Conservation (phyloP, 345 rosid species). For the Dipteronia dyeriana region DNA sequence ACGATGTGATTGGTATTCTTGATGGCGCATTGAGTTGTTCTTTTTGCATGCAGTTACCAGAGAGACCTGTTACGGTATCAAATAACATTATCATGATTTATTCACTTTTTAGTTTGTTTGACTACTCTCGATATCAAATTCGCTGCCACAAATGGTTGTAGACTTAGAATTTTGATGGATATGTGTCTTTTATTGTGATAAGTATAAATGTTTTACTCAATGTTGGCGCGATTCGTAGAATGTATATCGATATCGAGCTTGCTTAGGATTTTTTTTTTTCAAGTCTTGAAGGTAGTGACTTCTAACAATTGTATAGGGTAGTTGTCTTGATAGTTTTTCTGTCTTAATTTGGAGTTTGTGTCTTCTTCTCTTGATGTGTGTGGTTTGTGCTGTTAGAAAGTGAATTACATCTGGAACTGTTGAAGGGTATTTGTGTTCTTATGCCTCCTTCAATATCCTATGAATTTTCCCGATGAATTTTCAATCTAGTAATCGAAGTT, state of each 20-base stretch:
- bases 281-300: no score
- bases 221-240: neutral
- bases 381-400: neutral
- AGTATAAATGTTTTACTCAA: neutral
- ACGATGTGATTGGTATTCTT: conserved; percentile 18
- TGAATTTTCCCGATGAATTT: no score
- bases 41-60: conserved; percentile 36
- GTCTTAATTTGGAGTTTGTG: neutral
- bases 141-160: neutral
- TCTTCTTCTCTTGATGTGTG: neutral
- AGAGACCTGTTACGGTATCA: conserved; percentile 32
- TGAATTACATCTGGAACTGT: neutral
- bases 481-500: no score
- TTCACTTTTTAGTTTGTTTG: neutral
- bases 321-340: no score
- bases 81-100: neutral
- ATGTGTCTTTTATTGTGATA: neutral
- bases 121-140: neutral
- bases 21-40: conserved; percentile 28
- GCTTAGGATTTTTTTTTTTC: no score
- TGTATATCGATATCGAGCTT: neutral
- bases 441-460: no score
- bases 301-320: neutral
- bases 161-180: neutral
- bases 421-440: neutral